phyloP scores from a whole-genome alignment of 2,329 filamentous ascomycete genomes.

The Neofusicoccum kwambonambiense region DNA sequence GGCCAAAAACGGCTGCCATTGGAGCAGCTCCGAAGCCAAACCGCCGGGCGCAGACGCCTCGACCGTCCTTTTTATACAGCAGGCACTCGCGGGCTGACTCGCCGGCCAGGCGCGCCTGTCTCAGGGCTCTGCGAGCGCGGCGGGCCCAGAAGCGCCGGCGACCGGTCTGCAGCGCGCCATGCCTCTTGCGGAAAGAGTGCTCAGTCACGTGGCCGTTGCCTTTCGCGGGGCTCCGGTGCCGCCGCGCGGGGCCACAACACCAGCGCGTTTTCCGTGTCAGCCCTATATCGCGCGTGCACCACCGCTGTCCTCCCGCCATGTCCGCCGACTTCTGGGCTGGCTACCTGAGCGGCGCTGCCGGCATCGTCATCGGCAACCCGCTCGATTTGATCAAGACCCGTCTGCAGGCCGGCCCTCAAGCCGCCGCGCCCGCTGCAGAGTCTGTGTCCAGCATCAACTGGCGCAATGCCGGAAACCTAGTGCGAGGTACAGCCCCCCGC shows the following conservation, averaged over 20 bases:
- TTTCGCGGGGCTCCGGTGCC: not conserved
- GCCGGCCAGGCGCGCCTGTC: not conserved
- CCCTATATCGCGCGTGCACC: not conserved
- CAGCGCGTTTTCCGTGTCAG: not conserved
- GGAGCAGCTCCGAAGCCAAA: not conserved
- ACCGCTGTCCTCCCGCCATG: constrained; percentile 49
- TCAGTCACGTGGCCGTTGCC: not conserved
- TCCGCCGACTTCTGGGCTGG: constrained; percentile 92
- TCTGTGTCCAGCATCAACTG: not conserved
- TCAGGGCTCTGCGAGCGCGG: no score
- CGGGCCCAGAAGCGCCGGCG: not conserved
- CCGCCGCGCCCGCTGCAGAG: not conserved
- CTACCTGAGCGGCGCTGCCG: constrained; percentile 80
- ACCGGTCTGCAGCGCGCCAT: not conserved
- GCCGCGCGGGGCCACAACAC: not conserved
- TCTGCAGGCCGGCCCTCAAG: constrained; percentile 63
- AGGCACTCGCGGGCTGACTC: not conserved
- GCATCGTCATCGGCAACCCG: constrained; percentile 87
- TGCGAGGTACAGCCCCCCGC: constrained; percentile 15
- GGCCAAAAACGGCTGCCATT: not conserved
- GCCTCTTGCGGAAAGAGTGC: not conserved
- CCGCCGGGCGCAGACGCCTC: not conserved
- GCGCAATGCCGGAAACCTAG: constrained; percentile 18
- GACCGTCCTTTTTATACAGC: not conserved
- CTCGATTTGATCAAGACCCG: constrained; percentile 78